phyloP scores from a whole-genome alignment of 2,329 filamentous ascomycete genomes.

The Colletotrichum zoysiae region DNA sequence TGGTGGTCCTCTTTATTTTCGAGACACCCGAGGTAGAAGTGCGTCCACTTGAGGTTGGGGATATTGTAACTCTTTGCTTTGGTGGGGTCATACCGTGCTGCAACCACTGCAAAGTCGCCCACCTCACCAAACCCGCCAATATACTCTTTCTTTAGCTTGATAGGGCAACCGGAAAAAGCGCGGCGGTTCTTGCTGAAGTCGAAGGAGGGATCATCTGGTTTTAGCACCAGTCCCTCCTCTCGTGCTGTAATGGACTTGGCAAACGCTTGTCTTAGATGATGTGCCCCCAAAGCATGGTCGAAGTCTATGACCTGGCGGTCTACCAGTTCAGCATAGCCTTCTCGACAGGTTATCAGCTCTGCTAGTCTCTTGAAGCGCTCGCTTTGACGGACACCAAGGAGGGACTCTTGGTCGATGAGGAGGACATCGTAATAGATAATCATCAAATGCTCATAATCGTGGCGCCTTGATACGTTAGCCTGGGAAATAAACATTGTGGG shows the following conservation, averaged over 20 bases:
- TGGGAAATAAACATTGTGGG: not conserved
- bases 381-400: slow-evolving; percentile 65
- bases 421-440: slow-evolving; percentile 72
- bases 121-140: slow-evolving; percentile 81
- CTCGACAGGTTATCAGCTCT: slow-evolving; percentile 62
- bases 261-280: slow-evolving; percentile 73
- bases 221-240: slow-evolving; percentile 85
- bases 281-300: slow-evolving; percentile 61
- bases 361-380: slow-evolving; percentile 72
- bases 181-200: slow-evolving; percentile 56
- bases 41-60: slow-evolving; percentile 76
- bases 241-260: slow-evolving; percentile 73
- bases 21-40: slow-evolving; percentile 84
- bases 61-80: slow-evolving; percentile 69
- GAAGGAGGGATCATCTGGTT: slow-evolving; percentile 85
- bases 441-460: slow-evolving; percentile 69
- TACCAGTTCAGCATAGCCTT: slow-evolving; percentile 76
- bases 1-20: slow-evolving; percentile 73
- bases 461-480: slow-evolving; percentile 54
- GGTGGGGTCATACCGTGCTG: slow-evolving; percentile 76
- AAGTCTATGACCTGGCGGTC: slow-evolving; percentile 78
- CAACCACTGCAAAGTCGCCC: slow-evolving; percentile 85
- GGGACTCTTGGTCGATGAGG: slow-evolving; percentile 65
- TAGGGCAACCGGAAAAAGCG: slow-evolving; percentile 65
- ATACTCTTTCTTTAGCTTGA: slow-evolving; percentile 93